Evolutionary conservation across 2,329 filamentous ascomycete genomes (phyloP).

Genomic region (Penicillium sp.): DNA sequence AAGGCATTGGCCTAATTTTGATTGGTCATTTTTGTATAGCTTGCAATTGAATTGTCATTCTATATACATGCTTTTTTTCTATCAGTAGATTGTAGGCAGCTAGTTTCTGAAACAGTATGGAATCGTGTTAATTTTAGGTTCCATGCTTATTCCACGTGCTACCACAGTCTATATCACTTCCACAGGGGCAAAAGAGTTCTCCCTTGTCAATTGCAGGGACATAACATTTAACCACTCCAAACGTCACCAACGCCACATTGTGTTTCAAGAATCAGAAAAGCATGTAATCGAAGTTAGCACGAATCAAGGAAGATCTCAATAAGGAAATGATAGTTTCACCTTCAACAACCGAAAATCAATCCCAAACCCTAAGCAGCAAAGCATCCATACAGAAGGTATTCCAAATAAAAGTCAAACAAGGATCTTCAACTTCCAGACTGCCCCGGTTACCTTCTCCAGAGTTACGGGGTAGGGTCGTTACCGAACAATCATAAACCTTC

Average conservation of each 20-base stretch:
- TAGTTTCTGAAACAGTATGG: not conserved
- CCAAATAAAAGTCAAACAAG: not conserved
- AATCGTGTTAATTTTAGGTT: not conserved
- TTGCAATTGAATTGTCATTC: slow-evolving; percentile 9
- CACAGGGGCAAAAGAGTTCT: not conserved
- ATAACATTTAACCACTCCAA: not conserved
- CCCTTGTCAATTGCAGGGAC: not conserved
- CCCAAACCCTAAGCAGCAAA: not conserved
- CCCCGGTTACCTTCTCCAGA: not conserved
- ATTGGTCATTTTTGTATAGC: slow-evolving; percentile 19
- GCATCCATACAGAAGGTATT: not conserved
- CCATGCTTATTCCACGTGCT: not conserved
- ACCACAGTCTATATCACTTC: not conserved
- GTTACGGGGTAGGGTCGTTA: not conserved
- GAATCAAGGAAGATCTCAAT: not conserved
- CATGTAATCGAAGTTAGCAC: not conserved
- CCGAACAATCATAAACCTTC: not conserved
- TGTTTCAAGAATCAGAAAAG: too few relatives aligned
- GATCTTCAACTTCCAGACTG: not conserved
- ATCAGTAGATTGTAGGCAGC: too few relatives aligned
- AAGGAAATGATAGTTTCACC: not conserved
- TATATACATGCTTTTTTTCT: not conserved
- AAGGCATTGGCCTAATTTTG: slow-evolving; percentile 10
- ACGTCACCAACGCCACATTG: not conserved
- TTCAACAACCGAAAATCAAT: not conserved